Conservation (phyloP, 1,284 basidiomycete species). For the Pterulicium gracile region DNA sequence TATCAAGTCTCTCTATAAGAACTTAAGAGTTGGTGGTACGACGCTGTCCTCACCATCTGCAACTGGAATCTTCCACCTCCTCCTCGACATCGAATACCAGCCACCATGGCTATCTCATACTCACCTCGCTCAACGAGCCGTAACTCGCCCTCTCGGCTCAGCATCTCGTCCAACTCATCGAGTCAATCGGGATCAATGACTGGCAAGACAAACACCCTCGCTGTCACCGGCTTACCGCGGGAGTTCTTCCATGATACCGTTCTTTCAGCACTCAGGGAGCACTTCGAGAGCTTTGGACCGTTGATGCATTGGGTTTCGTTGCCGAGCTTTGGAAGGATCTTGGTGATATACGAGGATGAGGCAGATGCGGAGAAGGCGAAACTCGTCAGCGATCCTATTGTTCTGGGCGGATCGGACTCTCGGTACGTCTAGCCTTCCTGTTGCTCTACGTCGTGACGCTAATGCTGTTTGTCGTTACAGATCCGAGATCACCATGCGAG, state of each 20-base stretch:
- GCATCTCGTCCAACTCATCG: background rate
- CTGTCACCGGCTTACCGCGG: conserved; percentile 53
- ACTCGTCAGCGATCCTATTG: conserved; percentile 46
- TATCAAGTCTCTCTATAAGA: too few species aligned
- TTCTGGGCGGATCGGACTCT: conserved; percentile 37
- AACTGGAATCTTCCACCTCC: too few species aligned
- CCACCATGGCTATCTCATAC: background rate
- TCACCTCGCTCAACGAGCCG: background rate
- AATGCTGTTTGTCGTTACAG: conserved; percentile 19
- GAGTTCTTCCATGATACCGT: conserved; percentile 62
- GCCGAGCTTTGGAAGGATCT: conserved; percentile 67
- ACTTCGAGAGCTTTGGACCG: conserved; percentile 65
- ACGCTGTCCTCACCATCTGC: too few species aligned
- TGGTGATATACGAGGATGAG: conserved; percentile 66
- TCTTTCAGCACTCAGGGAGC: conserved; percentile 51
- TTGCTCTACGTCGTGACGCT: conserved; percentile 7
- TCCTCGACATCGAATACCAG: too few species aligned
- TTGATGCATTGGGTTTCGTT: conserved; percentile 84
- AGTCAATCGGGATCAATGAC: background rate
- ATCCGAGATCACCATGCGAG: conserved; percentile 49
- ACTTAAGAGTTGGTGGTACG: too few species aligned
- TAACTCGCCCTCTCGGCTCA: background rate
- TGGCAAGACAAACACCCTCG: conserved; percentile 53
- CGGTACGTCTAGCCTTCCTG: conserved; percentile 27
- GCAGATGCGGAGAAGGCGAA: conserved; percentile 60